These are phyloP conservation scores for Cercophora sp. DNA, from an alignment of 495 filamentous ascomycete species.

Conservation along the genomic window DNA sequence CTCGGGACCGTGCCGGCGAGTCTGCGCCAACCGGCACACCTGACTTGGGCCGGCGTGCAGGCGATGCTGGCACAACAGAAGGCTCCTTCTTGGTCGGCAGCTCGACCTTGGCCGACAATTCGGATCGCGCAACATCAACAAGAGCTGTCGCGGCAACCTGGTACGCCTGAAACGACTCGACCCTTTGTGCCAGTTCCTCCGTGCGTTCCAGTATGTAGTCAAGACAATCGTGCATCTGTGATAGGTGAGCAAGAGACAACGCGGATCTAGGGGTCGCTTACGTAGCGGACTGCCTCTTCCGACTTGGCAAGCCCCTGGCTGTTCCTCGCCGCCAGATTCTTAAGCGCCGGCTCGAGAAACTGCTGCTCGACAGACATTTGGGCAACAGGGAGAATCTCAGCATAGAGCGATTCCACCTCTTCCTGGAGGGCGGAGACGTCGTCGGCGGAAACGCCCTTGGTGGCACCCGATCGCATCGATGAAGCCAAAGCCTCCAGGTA, in stretches of 20 bases:
- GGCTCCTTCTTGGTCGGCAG: constrained; percentile 10
- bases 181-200: constrained; percentile 20
- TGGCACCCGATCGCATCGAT: constrained; percentile 18
- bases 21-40: constrained; percentile 7
- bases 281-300: constrained; percentile 38
- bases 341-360: constrained; percentile 54
- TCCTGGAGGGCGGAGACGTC: constrained; percentile 46
- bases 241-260: constrained; percentile 7
- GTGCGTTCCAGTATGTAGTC: constrained; percentile 35
- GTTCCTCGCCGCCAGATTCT: constrained; percentile 32
- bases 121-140: constrained; percentile 22
- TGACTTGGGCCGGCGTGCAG: constrained; percentile 15
- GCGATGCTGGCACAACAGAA: constrained; percentile 12
- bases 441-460: constrained; percentile 17
- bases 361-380: constrained; percentile 61
- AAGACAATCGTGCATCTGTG: constrained; percentile 35
- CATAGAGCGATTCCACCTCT: constrained; percentile 59
- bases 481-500: constrained; percentile 40
- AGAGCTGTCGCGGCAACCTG: constrained; percentile 27
- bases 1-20: constrained; percentile 25
- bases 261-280: constrained; percentile 17
- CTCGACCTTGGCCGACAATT: constrained; percentile 14
- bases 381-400: constrained; percentile 58
- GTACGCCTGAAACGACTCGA: constrained; percentile 28
- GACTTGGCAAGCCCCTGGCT: constrained; percentile 33